Evolutionary conservation across 2,329 filamentous ascomycete genomes (phyloP).

Genomic region (Aspergillus sp.): DNA sequence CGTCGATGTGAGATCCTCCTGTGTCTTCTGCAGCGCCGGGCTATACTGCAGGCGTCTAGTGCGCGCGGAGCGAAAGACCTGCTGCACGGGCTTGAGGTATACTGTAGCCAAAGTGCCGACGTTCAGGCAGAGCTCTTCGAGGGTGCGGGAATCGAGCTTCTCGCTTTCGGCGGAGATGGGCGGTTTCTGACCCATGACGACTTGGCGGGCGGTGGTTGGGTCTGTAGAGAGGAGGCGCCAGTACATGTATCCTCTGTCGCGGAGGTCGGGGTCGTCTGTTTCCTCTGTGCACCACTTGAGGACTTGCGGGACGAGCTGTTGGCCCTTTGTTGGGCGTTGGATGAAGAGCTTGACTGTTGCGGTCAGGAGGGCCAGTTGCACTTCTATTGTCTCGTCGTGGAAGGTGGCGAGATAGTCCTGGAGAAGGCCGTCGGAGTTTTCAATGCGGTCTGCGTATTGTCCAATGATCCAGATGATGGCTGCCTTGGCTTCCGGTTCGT

Average conservation of each 20-base stretch:
- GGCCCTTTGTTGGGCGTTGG: conserved; percentile 90
- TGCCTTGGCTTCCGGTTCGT: conserved; percentile 96
- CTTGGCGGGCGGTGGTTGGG: conserved; percentile 78
- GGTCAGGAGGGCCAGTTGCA: conserved; percentile 90
- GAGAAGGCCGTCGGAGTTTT: conserved; percentile 90
- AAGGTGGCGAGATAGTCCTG: conserved; percentile 96
- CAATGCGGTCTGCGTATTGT: conserved; percentile 95
- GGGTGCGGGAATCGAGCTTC: conserved; percentile 83
- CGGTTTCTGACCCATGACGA: conserved; percentile 98
- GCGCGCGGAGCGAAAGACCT: conserved; percentile 89
- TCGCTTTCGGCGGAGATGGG: conserved; percentile 95
- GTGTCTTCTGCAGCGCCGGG: conserved; percentile 78
- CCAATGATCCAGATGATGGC: conserved; percentile 99
- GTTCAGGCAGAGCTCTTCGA: conserved; percentile 97
- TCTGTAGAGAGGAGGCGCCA: conserved; percentile 95
- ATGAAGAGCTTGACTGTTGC: conserved; percentile 98
- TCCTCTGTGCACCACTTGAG: conserved; percentile 99
- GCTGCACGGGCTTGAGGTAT: conserved; percentile 96
- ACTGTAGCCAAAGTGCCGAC: conserved; percentile 96
- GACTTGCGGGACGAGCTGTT: conserved; percentile 89
- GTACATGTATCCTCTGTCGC: conserved; percentile 98
- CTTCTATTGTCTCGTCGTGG: conserved; percentile 91
- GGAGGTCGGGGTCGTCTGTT: conserved; percentile 96
- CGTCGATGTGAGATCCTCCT: conserved; percentile 45
- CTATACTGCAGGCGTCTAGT: conserved; percentile 79